These are phyloP conservation scores for Chlorella ohadii DNA, from an alignment of 139 green algal genomes.

Conservation along the genomic window DNA sequence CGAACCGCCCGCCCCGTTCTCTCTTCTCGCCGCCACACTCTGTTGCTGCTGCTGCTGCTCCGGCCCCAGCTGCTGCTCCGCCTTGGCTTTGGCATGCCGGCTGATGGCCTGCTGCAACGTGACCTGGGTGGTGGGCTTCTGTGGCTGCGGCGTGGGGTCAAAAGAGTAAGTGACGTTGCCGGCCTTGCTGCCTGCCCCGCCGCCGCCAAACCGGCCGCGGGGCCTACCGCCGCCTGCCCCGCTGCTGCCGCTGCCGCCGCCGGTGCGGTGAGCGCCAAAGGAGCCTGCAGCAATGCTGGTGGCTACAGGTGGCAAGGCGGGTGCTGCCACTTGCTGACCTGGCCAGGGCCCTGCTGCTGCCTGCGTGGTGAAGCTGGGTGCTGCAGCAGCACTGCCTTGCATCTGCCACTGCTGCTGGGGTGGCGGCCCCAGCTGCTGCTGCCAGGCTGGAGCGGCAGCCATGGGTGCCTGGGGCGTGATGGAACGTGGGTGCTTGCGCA, in stretches of 20 bases:
- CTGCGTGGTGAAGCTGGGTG: background rate
- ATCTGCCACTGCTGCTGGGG: background rate
- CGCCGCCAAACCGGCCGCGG: conserved; percentile 11
- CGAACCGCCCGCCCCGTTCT: no score
- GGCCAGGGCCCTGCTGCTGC: background rate
- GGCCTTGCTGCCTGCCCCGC: background rate
- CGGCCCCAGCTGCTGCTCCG: background rate
- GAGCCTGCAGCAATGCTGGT: no score
- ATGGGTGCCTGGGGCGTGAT: no score
- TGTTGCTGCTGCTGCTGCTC: background rate
- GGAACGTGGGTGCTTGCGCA: no score
- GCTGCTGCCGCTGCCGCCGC: background rate
- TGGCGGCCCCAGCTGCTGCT: background rate
- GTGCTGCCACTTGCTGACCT: no score
- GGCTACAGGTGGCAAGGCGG: no score
- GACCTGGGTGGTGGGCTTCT: conserved; percentile 13
- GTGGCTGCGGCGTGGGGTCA: background rate
- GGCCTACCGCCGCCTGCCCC: background rate
- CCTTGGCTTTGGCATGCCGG: background rate
- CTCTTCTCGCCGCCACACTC: no score
- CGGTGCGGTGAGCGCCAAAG: no score
- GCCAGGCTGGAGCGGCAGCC: no score
- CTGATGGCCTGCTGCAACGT: conserved; percentile 13
- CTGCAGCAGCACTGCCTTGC: background rate
- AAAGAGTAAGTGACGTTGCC: background rate